Percentiles rank a stretch among this genome's conserved stretches.
phyloP scores from a whole-genome alignment of 108 stramenopile species.

The Nitzschia sp. region DNA sequence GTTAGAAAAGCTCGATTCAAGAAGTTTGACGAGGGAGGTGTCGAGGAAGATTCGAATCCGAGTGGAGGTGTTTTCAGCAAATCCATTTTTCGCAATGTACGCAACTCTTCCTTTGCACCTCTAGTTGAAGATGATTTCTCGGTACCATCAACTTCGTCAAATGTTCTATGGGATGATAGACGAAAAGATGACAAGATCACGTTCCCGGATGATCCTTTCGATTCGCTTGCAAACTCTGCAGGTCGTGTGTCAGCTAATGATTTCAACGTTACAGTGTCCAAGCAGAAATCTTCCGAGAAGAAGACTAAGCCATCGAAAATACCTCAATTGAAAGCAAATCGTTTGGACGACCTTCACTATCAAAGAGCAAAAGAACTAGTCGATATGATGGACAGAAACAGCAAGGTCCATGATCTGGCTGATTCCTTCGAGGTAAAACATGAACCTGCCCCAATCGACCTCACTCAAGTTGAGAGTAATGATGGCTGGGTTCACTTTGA shows the following conservation, averaged over 20 bases:
- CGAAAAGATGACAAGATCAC: no score
- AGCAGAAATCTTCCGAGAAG: background rate
- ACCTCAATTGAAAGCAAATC: conserved; percentile 7
- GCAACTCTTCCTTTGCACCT: background rate
- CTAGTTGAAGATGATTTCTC: conserved; percentile 1
- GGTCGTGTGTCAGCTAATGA: background rate
- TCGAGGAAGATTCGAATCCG: background rate
- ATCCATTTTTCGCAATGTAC: background rate
- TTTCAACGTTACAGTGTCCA: background rate
- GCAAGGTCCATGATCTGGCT: background rate
- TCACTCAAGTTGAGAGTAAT: background rate
- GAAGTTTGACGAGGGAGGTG: background rate
- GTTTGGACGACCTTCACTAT: conserved; percentile 8
- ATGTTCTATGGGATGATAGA: no score
- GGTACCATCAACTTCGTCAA: no score
- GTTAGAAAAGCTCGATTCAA: background rate
- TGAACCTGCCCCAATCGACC: background rate
- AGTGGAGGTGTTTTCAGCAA: background rate
- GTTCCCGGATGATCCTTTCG: no score
- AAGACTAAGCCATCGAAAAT: background rate
- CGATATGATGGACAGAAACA: background rate
- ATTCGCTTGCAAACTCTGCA: no score
- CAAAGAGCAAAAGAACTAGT: conserved; percentile 8
- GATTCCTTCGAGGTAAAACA: background rate
- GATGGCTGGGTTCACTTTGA: conserved; percentile 8